Conservation (phyloP, 805 yeast species). For the Myxozyma melibiosi region DNA sequence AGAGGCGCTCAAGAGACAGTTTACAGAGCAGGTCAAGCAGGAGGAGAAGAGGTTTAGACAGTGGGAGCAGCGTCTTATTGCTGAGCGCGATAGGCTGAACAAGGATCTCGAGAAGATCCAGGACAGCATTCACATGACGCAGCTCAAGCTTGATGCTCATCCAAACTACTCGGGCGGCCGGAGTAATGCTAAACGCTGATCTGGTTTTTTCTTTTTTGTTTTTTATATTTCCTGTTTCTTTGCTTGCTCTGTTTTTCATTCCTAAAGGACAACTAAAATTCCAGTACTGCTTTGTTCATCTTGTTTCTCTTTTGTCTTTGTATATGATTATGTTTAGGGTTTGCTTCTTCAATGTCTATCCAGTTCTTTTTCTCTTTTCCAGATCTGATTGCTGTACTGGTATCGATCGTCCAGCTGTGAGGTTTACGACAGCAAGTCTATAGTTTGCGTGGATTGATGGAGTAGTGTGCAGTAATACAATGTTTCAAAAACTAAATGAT, state of each 20-base stretch:
- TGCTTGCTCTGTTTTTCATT: not conserved
- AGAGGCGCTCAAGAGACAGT: conserved; percentile 86
- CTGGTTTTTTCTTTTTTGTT: not conserved
- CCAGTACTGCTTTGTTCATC: not conserved
- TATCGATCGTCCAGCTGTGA: not conserved
- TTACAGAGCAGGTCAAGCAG: conserved; percentile 94
- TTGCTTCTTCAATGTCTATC: not conserved
- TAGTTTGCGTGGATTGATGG: not conserved
- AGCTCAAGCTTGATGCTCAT: conserved; percentile 7
- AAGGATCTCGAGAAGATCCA: conserved; percentile 69
- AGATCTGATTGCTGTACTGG: too few relatives aligned
- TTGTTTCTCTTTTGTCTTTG: not conserved
- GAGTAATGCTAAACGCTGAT: conserved; percentile 6
- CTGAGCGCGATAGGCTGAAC: conserved; percentile 91
- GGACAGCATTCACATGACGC: conserved; percentile 12
- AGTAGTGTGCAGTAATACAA: not conserved
- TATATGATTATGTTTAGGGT: conserved; percentile 2
- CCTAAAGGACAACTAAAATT: not conserved
- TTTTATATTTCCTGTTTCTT: not conserved
- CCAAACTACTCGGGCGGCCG: conserved; percentile 7
- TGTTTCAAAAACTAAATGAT: not conserved
- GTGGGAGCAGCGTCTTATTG: conserved; percentile 96
- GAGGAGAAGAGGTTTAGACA: conserved; percentile 97
- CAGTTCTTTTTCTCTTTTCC: not conserved
- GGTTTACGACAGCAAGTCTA: not conserved